Evolutionary conservation across 768 basidiomycete species (phyloP), one percentile per base, ranked within the genome.

Genomic region (Macrolepiota dolichaula): DNA sequence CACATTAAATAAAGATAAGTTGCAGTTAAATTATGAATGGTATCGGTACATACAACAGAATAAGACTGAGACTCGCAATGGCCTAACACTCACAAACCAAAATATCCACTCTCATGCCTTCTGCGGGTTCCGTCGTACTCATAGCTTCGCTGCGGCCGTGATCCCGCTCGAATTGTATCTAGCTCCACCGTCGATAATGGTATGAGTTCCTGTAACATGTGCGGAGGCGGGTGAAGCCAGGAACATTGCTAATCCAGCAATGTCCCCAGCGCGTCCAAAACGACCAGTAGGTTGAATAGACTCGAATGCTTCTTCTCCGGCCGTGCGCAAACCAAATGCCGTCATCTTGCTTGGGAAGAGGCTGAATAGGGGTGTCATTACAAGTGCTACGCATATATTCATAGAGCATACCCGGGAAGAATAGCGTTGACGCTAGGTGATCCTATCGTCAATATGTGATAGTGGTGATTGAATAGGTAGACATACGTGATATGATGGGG

Each of bases 271-370:
- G 2, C 70, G 66, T 2, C 91, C 91, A 62, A 83, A 77, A 6
- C 91, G 87, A 25, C 89, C 88, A 68, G 85, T 85, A 24, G 90
- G 91, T 61, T 92, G 89, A n/a, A 66, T 68, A 1, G 76, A 68
- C 38, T 76, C 77, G 59, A 90, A 80, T 4, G 67, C 73, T 22
- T 82, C 80, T 61, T 83, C 82, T 7, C 88, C 86, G 3, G 72
- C 72, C 1, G 69, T 78, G 65, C 84, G 82, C 64, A 91, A 74
- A 2, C 85, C 88, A 53, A 77, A 91, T 0, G 88, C 84, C 1
- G 92, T 93, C 91, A 94, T 93, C 75, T 88, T 92, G 50, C 88
- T 89, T 0, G 89, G 90, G 75, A 91, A 94, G 13, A 92, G 74
- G 42, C 66, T 72, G 38, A 32, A 49, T 17, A 22, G 12, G 52